These are phyloP conservation scores for Penicillium egyptiacum DNA, from an alignment of 495 filamentous ascomycete genomes.

Conservation along the genomic window DNA sequence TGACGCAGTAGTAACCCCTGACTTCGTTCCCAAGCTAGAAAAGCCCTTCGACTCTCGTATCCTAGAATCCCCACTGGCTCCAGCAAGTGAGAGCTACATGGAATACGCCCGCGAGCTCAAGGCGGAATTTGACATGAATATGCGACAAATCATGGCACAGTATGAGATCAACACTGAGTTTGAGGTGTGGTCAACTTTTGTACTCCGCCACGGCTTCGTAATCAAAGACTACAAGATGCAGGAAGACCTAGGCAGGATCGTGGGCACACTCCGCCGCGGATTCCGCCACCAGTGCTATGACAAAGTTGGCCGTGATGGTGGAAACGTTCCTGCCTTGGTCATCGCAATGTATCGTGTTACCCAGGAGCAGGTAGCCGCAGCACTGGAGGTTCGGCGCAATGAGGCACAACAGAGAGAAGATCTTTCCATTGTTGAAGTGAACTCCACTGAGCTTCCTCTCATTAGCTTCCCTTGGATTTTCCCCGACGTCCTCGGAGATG, in stretches of 20 bases:
- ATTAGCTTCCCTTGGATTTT: conserved; percentile 97
- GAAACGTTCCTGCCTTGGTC: conserved; percentile 64
- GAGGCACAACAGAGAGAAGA: conserved; percentile 17
- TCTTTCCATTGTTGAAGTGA: conserved; percentile 34
- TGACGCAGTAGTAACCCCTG: conserved; percentile 63
- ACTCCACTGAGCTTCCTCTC: conserved; percentile 60
- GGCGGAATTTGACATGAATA: conserved; percentile 68
- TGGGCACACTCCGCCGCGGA: conserved; percentile 59
- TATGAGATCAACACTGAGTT: conserved; percentile 86
- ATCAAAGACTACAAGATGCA: conserved; percentile 80
- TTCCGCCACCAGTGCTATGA: conserved; percentile 65
- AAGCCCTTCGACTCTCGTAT: conserved; percentile 77
- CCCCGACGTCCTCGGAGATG: conserved; percentile 64
- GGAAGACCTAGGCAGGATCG: conserved; percentile 72
- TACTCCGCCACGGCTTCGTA: conserved; percentile 65
- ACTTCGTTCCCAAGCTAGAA: conserved; percentile 70
- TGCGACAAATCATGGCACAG: conserved; percentile 81
- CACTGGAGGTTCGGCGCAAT: conserved; percentile 36
- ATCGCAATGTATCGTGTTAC: conserved; percentile 88
- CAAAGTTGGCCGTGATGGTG: conserved; percentile 58
- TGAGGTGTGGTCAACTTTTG: conserved; percentile 84
- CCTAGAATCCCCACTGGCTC: conserved; percentile 56
- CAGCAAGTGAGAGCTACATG: conserved; percentile 51
- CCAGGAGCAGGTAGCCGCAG: conserved; percentile 61
- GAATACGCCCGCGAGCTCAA: conserved; percentile 67